Conservation (phyloP, 2,329 filamentous ascomycete genomes). For the Fonsecaea nubica region DNA sequence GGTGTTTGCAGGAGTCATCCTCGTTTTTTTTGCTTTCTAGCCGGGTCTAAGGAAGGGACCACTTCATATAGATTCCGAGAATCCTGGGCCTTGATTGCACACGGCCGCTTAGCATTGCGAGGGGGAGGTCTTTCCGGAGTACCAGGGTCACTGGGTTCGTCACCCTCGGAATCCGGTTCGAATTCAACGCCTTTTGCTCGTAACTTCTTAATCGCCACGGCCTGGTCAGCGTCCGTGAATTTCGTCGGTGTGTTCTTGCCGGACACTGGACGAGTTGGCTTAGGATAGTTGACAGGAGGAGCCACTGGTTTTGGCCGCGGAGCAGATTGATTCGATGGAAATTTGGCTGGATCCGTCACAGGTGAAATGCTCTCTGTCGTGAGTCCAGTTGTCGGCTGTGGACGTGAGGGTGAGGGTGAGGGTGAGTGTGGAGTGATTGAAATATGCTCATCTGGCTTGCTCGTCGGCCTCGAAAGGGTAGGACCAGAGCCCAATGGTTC, state of each 20-base stretch:
- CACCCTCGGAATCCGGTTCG: slow-evolving; percentile 31
- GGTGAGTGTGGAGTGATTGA: background rate
- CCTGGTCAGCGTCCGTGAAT: slow-evolving; percentile 13
- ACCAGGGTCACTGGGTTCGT: slow-evolving; percentile 10
- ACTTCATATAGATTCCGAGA: slow-evolving; percentile 28
- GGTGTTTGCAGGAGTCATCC: background rate
- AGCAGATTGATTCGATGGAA: background rate
- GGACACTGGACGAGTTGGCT: background rate
- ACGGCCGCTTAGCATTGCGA: slow-evolving; percentile 4
- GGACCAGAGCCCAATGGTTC: background rate
- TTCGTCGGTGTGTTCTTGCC: background rate
- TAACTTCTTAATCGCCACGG: slow-evolving; percentile 24
- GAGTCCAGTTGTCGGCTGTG: background rate
- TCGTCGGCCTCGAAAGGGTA: background rate
- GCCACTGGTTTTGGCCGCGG: background rate
- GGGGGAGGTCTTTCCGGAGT: background rate
- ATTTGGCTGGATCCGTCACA: background rate
- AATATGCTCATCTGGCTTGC: background rate
- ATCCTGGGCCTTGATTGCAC: background rate
- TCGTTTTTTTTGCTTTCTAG: background rate
- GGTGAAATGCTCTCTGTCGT: background rate
- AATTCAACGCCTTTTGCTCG: slow-evolving; percentile 27
- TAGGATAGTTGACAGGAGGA: background rate
- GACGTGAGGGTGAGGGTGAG: too few relatives aligned
- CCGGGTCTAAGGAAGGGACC: slow-evolving; percentile 10